phyloP scores from a whole-genome alignment of 75 land plant species.

The Cupressus sempervirens region DNA sequence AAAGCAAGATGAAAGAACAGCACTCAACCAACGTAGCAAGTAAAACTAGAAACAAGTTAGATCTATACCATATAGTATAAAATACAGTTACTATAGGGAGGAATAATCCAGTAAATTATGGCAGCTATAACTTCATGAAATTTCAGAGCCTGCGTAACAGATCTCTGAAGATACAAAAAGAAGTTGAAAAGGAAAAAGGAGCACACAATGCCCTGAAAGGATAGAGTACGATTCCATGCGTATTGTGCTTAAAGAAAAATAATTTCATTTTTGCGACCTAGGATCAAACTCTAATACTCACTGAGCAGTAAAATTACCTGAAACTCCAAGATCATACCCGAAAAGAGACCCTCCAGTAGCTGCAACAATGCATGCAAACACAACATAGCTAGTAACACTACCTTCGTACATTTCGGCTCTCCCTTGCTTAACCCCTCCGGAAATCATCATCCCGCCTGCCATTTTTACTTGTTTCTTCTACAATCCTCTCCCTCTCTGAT shows the following conservation, averaged over 20 bases:
- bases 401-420: slow-evolving; percentile 58
- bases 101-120: background rate
- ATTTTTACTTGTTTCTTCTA: slow-evolving; percentile 16
- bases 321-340: slow-evolving; percentile 74
- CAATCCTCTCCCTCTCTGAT: background rate
- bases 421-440: slow-evolving; percentile 12
- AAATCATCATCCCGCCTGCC: slow-evolving; percentile 39
- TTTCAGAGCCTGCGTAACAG: background rate
- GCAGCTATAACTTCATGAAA: background rate
- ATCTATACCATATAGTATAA: background rate
- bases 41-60: background rate
- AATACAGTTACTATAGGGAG: background rate
- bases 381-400: slow-evolving; percentile 47
- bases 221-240: background rate
- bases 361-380: slow-evolving; percentile 57
- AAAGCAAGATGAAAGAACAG: background rate
- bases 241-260: background rate
- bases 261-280: background rate
- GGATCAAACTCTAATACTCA: background rate
- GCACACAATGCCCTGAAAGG: background rate
- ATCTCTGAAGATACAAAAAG: background rate
- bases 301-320: slow-evolving; percentile 27
- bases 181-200: background rate
- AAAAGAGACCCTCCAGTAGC: slow-evolving; percentile 71
- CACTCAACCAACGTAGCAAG: background rate